Evolutionary conservation across 1,139 yeast species (phyloP), one percentile per base, ranked within the genome.

Genomic region (Candida pseudocylindracea): DNA sequence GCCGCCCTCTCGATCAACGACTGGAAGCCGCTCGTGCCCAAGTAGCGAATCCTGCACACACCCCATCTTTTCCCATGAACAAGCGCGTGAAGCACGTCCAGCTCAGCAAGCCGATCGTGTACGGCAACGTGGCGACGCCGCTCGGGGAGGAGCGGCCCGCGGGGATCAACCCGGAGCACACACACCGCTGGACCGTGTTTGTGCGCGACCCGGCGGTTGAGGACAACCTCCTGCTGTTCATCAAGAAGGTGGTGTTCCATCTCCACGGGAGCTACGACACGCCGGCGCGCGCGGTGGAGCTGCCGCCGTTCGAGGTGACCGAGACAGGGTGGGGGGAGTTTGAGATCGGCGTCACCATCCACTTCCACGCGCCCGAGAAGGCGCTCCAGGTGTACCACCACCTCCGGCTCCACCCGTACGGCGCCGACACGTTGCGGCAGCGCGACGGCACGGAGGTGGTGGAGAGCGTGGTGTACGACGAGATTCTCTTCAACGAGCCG

Each of bases 321-420:
- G 99, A 91, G 47, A 80, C 96, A 0, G 99, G 99, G 0, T 88
- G 99, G 99, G 99, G 99, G 39, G 99, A 88, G 51, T 88, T 88
- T 53, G 99, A 88, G 46, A 78, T 91, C 39, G 69, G 78, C 29
- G 73, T 88, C 36, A 80, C 85, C 49, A 67, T 88, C 27, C 85
- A 74, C 50, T 88, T 88, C 52, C 76, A 74, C 31, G 57, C 60
- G 27, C 74, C 74, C 42, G 99, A 91, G 49, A 91, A 88, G 56
- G 75, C 78, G 48, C 58, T 88, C 34, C 80, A 73, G 36, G 60
- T 88, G 34, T 81, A 81, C 46, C 98, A 88, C 49, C 93, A 80
- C 39, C 57, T 88, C 42, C 81, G 85, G 48, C 57, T 88, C 32
- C 99, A 88, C 54, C 96, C 98, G 0, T 91, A 78, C 49, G 72